Conservation (phyloP, 2,329 filamentous ascomycete genomes). For the Aspergillus tamarii region DNA sequence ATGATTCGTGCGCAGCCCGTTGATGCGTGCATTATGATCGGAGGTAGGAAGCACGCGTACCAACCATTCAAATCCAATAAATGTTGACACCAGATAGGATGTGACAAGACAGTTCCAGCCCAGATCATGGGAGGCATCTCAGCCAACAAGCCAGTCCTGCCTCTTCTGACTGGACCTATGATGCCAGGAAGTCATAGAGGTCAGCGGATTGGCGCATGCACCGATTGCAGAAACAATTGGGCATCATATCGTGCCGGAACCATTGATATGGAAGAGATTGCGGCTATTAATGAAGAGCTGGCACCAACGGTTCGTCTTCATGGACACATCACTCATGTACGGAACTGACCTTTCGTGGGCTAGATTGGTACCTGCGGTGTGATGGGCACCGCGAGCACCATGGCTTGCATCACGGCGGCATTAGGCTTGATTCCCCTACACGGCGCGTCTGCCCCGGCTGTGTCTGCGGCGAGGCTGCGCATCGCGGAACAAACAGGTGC, state of each 20-base stretch:
- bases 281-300: constrained; percentile 70
- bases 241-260: constrained; percentile 66
- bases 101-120: constrained; percentile 74
- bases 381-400: constrained; percentile 62
- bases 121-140: constrained; percentile 77
- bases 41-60: constrained; percentile 48
- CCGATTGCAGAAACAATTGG: constrained; percentile 76
- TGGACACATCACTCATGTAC: not conserved
- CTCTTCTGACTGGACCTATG: constrained; percentile 73
- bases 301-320: constrained; percentile 64
- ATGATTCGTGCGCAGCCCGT: constrained; percentile 74
- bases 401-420: constrained; percentile 58
- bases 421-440: constrained; percentile 58
- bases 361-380: constrained; percentile 59
- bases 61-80: not conserved
- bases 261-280: constrained; percentile 73
- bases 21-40: constrained; percentile 69
- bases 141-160: constrained; percentile 71
- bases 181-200: constrained; percentile 71
- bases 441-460: constrained; percentile 57
- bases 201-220: constrained; percentile 70
- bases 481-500: constrained; percentile 59
- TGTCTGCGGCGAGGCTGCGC: constrained; percentile 54
- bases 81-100: constrained; percentile 53
- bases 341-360: not conserved